A percentile compares a stretch with the other conserved stretches of the same genome.
Evolutionary conservation across 1,284 basidiomycete genomes (phyloP).

Genomic region (Clitocybe nebularis): DNA sequence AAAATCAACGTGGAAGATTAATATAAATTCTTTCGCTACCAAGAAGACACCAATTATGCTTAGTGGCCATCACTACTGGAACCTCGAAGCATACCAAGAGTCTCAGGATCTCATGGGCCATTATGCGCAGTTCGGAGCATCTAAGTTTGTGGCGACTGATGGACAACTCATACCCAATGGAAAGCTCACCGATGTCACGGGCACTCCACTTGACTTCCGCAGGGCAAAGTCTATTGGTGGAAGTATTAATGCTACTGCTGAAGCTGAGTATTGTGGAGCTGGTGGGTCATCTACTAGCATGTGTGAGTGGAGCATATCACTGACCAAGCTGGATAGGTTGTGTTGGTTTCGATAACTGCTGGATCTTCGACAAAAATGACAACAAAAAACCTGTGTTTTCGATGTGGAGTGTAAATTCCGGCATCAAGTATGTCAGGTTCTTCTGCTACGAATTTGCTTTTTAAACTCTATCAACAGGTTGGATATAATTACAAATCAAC

Average conservation of each 20-base stretch:
- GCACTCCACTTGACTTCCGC: conserved; percentile 42
- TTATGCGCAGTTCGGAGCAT: conserved; percentile 32
- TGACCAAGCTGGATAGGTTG: conserved; percentile 25
- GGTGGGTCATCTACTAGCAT: conserved; percentile 23
- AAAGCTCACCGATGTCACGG: conserved; percentile 30
- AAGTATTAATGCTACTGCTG: conserved; percentile 32
- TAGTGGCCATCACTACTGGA: conserved; percentile 41
- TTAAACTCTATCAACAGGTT: conserved; percentile 26
- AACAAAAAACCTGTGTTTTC: conserved; percentile 31
- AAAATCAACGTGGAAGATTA: conserved; percentile 38
- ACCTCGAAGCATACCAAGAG: conserved; percentile 44
- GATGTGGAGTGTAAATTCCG: conserved; percentile 42
- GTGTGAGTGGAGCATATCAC: too few relatives aligned
- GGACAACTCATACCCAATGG: conserved; percentile 43
- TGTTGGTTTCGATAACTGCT: conserved; percentile 43
- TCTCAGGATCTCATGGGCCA: conserved; percentile 39
- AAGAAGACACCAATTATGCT: conserved; percentile 45
- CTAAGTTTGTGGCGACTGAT: conserved; percentile 39
- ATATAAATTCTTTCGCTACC: conserved; percentile 35
- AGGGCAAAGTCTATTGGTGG: conserved; percentile 37
- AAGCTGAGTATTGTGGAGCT: conserved; percentile 36
- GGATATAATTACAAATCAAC: conserved; percentile 42
- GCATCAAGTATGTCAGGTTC: conserved; percentile 33
- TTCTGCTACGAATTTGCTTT: conserved; percentile 1
- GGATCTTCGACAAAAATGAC: conserved; percentile 37